Evolutionary conservation across 75 land plant species (phyloP).

Genomic region (Larix kaempferi): DNA sequence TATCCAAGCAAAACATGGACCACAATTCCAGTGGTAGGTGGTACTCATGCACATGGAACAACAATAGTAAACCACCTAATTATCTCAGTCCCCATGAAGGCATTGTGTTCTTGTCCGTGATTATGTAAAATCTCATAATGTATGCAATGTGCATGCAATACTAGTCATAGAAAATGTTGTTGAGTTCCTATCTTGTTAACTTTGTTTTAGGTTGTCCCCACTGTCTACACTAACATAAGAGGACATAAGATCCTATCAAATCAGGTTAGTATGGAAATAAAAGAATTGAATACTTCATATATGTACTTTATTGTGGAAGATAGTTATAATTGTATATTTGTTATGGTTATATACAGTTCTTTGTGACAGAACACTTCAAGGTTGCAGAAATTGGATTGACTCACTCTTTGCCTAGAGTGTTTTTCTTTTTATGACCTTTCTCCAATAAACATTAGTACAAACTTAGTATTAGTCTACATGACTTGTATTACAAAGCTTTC

Average conservation of each 20-base stretch:
- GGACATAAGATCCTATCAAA: conserved; percentile 73
- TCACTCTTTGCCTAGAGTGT: conserved; percentile 39
- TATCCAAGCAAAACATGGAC: too few species aligned
- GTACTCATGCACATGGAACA: too few species aligned
- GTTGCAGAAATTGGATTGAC: conserved; percentile 15
- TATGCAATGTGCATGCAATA: too few species aligned
- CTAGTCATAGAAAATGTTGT: not conserved
- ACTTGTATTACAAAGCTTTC: not conserved
- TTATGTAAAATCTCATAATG: too few species aligned
- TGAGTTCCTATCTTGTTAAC: not conserved
- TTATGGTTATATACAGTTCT: conserved; percentile 29
- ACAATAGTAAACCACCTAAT: too few species aligned
- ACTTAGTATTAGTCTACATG: not conserved
- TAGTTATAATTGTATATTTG: not conserved
- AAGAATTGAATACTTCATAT: not conserved
- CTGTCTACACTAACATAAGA: conserved; percentile 64
- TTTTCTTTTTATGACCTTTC: conserved; percentile 54
- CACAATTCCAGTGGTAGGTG: too few species aligned
- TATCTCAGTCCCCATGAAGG: too few species aligned
- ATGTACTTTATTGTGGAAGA: not conserved
- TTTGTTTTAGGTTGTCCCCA: conserved; percentile 80
- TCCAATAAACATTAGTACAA: conserved; percentile 38
- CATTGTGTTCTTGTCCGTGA: too few species aligned
- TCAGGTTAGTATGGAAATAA: conserved; percentile 43
- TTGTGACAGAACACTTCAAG: conserved; percentile 51